A percentile compares a stretch with the other conserved stretches of the same genome.
These are phyloP conservation scores for Saprolegnia diclina DNA, from an alignment of 352 stramenopile species.

Conservation along the genomic window DNA sequence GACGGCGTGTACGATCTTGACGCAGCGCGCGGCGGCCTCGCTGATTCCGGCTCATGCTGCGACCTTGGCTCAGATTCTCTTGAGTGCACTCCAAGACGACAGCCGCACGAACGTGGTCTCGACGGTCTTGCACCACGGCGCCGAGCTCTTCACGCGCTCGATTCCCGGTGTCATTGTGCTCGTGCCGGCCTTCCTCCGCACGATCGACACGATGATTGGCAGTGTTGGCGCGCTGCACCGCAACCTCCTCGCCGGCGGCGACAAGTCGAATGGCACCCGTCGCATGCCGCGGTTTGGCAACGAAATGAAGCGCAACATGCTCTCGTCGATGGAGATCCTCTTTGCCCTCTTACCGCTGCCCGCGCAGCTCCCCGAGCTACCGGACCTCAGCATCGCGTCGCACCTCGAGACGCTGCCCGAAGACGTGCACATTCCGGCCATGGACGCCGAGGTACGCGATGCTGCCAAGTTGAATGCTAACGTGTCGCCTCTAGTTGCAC, in stretches of 20 bases:
- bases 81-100: slow-evolving; percentile 32
- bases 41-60: slow-evolving; percentile 62
- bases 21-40: slow-evolving; percentile 52
- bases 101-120: slow-evolving; percentile 44
- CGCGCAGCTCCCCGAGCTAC: slow-evolving; percentile 62
- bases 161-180: slow-evolving; percentile 71
- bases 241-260: not conserved
- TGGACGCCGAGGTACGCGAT: slow-evolving; percentile 20
- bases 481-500: slow-evolving; percentile 39
- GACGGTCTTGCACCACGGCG: slow-evolving; percentile 70
- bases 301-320: slow-evolving; percentile 15
- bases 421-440: slow-evolving; percentile 57
- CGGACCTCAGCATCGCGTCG: slow-evolving; percentile 70
- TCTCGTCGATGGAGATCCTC: slow-evolving; percentile 57
- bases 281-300: slow-evolving; percentile 6
- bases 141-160: slow-evolving; percentile 70
- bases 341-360: slow-evolving; percentile 68
- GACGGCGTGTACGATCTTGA: slow-evolving; percentile 72
- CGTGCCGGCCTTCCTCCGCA: slow-evolving; percentile 73
- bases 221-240: not conserved
- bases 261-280: slow-evolving; percentile 10
- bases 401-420: not conserved
- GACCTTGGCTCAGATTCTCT: slow-evolving; percentile 56
- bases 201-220: slow-evolving; percentile 73
- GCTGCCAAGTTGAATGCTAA: not conserved